A percentile compares a stretch with the other conserved stretches of the same genome.
Evolutionary conservation across 2,329 filamentous ascomycete species (phyloP).

Genomic region (Corinectria fuckeliana): DNA sequence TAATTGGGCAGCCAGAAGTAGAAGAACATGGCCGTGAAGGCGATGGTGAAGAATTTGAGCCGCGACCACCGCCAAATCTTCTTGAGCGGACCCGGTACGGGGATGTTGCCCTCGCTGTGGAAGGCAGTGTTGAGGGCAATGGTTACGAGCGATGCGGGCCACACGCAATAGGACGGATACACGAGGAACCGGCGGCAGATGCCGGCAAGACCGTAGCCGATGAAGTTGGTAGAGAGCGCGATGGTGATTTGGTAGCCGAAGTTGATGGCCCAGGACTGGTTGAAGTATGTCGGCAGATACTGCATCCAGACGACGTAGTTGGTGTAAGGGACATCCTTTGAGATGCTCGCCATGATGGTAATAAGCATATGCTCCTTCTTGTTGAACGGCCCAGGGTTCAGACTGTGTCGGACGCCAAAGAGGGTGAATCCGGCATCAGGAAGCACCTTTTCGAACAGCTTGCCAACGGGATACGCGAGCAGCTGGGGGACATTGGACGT

Average conservation of each 20-base stretch:
- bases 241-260: slow-evolving; percentile 59
- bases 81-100: slow-evolving; percentile 40
- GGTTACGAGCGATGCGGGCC: slow-evolving; percentile 59
- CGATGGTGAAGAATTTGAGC: slow-evolving; percentile 53
- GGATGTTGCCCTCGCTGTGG: slow-evolving; percentile 48
- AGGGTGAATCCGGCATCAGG: slow-evolving; percentile 57
- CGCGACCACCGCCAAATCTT: slow-evolving; percentile 50
- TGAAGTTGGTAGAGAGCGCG: slow-evolving; percentile 58
- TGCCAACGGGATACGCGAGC: slow-evolving; percentile 61
- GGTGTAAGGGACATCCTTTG: slow-evolving; percentile 55
- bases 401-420: slow-evolving; percentile 53
- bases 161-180: slow-evolving; percentile 59
- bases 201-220: slow-evolving; percentile 63
- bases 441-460: slow-evolving; percentile 55
- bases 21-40: slow-evolving; percentile 55
- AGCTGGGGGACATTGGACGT: slow-evolving; percentile 63
- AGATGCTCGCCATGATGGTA: slow-evolving; percentile 67
- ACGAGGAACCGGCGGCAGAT: slow-evolving; percentile 57
- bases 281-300: slow-evolving; percentile 55
- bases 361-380: slow-evolving; percentile 68
- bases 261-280: slow-evolving; percentile 55
- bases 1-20: slow-evolving; percentile 63
- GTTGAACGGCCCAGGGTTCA: slow-evolving; percentile 63
- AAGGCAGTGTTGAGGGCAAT: slow-evolving; percentile 58
- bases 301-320: slow-evolving; percentile 59